A percentile compares a stretch with the other conserved stretches of the same genome.
phyloP scores from a whole-genome alignment of 495 filamentous ascomycete genomes.

The Durotheca rogersii region DNA sequence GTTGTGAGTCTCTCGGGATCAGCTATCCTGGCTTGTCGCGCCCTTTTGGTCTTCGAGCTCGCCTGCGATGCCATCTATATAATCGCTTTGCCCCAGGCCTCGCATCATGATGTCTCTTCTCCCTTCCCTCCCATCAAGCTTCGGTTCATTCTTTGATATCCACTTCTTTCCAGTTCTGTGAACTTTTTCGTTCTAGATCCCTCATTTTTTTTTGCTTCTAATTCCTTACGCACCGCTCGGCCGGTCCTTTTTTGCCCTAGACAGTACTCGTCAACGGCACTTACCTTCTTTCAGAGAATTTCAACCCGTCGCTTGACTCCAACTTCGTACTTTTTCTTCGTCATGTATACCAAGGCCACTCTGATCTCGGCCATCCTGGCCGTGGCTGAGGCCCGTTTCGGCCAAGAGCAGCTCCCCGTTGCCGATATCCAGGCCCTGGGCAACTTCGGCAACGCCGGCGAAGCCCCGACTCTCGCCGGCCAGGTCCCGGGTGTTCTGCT shows the following conservation, averaged over 20 bases:
- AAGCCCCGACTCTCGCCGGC: slow-evolving; percentile 57
- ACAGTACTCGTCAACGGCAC: slow-evolving; percentile 41
- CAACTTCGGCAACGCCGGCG: slow-evolving; percentile 50
- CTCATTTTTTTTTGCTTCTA: slow-evolving; percentile 33
- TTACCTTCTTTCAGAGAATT: slow-evolving; percentile 32
- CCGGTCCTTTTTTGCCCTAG: slow-evolving; percentile 38
- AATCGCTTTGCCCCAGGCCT: slow-evolving; percentile 20
- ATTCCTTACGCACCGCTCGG: slow-evolving; percentile 44
- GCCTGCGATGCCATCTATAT: slow-evolving; percentile 13
- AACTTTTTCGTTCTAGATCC: slow-evolving; percentile 41
- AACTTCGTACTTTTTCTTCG: slow-evolving; percentile 31
- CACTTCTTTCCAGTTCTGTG: slow-evolving; percentile 49
- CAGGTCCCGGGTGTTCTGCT: slow-evolving; percentile 54
- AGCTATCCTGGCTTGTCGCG: slow-evolving; percentile 3
- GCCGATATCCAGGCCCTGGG: slow-evolving; percentile 45
- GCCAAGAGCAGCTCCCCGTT: slow-evolving; percentile 53
- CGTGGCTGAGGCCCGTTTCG: slow-evolving; percentile 55
- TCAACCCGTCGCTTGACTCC: slow-evolving; percentile 23
- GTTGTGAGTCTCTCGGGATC: slow-evolving; percentile 13
- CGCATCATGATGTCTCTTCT: slow-evolving; percentile 12
- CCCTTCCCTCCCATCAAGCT: slow-evolving; percentile 24
- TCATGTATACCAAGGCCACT: slow-evolving; percentile 49
- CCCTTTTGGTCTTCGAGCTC: slow-evolving; percentile 1
- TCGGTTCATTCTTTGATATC: slow-evolving; percentile 34
- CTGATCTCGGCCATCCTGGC: slow-evolving; percentile 47